A percentile compares a stretch with the other conserved stretches of the same genome.
Evolutionary conservation across 495 filamentous ascomycete species (phyloP).

Genomic region (Clohesyomyces aquaticus): DNA sequence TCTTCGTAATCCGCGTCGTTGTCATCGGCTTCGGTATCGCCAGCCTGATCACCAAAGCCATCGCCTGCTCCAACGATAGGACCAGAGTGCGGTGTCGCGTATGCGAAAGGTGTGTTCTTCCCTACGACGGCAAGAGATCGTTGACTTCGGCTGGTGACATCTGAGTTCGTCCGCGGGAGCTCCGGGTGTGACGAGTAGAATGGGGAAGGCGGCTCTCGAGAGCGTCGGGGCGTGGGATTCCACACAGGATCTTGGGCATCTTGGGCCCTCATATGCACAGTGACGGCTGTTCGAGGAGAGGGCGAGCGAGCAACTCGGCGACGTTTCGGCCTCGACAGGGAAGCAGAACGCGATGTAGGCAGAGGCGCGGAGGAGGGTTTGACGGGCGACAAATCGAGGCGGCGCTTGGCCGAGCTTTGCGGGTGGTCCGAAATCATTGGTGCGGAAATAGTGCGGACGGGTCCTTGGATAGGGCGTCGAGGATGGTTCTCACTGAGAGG

Average conservation of each 20-base stretch:
- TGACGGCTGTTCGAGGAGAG: constrained; percentile 10
- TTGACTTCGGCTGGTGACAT: constrained; percentile 24
- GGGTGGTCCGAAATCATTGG: constrained; percentile 8
- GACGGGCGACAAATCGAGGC: constrained; percentile 27
- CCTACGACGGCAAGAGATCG: constrained; percentile 20
- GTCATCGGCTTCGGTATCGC: constrained; percentile 33
- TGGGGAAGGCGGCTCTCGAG: constrained; percentile 27
- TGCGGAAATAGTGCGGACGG: constrained; percentile 28
- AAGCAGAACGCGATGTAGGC: constrained; percentile 4
- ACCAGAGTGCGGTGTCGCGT: constrained; percentile 37
- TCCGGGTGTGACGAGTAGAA: constrained; percentile 28
- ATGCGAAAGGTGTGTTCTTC: constrained; percentile 31
- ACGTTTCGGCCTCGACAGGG: constrained; percentile 27
- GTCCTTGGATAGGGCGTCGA: constrained; percentile 6
- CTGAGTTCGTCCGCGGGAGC: constrained; percentile 27
- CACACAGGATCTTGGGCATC: constrained; percentile 8
- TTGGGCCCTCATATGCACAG: background rate
- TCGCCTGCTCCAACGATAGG: constrained; percentile 6
- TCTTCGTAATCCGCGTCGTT: constrained; percentile 17
- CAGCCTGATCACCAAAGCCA: constrained; percentile 10
- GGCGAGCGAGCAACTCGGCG: constrained; percentile 24
- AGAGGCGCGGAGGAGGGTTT: constrained; percentile 18
- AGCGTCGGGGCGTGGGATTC: constrained; percentile 25
- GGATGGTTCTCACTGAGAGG: constrained; percentile 35
- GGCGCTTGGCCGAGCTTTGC: constrained; percentile 29